Conservation (phyloP, 2,329 filamentous ascomycete genomes). For the Aspergillus eucalypticola region DNA sequence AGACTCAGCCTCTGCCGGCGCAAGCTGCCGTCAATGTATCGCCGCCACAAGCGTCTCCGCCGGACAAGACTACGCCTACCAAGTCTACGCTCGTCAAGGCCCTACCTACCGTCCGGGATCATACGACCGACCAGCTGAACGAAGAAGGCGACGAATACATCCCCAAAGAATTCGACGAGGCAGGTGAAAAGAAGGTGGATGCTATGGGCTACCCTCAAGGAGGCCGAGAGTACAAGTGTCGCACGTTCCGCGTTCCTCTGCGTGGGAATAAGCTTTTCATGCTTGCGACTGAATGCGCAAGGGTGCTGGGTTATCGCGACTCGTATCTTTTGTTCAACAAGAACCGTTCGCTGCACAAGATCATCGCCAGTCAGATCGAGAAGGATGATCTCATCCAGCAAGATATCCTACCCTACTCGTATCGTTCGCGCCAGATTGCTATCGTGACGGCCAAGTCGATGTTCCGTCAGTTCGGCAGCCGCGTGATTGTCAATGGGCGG, state of each 20-base stretch:
- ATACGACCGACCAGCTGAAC: slow-evolving; percentile 93
- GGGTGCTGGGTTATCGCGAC: slow-evolving; percentile 89
- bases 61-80: slow-evolving; percentile 68
- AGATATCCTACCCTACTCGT: slow-evolving; percentile 95
- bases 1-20: slow-evolving; percentile 38
- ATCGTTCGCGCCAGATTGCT: slow-evolving; percentile 95
- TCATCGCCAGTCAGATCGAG: slow-evolving; percentile 91
- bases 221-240: slow-evolving; percentile 83
- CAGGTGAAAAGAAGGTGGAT: slow-evolving; percentile 91
- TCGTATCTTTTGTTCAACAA: slow-evolving; percentile 99
- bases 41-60: slow-evolving; percentile 63
- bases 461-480: slow-evolving; percentile 97
- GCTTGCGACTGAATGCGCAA: slow-evolving; percentile 95
- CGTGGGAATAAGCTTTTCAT: slow-evolving; percentile 95
- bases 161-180: slow-evolving; percentile 87
- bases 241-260: slow-evolving; percentile 89
- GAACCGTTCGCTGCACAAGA: slow-evolving; percentile 94
- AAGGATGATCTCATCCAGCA: slow-evolving; percentile 96
- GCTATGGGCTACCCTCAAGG: slow-evolving; percentile 78
- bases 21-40: slow-evolving; percentile 43
- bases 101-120: slow-evolving; percentile 90
- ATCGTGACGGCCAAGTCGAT: slow-evolving; percentile 97
- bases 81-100: slow-evolving; percentile 89
- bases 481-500: slow-evolving; percentile 85
- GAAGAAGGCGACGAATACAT: slow-evolving; percentile 91